Evolutionary conservation across 2,329 filamentous ascomycete species (phyloP), one percentile per base, ranked within the genome.

Genomic region (Botrytis tulipae): DNA sequence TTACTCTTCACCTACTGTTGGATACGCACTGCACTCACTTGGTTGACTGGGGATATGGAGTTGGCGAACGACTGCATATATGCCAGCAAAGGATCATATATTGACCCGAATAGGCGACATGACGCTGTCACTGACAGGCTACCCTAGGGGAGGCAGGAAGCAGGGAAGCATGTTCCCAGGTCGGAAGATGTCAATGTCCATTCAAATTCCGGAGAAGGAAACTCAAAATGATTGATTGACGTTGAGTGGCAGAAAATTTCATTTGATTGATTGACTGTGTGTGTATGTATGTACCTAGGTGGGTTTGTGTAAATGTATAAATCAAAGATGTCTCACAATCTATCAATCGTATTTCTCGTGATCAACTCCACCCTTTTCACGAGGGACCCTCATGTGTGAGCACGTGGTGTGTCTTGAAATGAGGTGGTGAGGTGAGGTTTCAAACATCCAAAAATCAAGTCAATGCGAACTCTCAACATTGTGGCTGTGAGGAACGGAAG

Each of bases 101-200:
- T 68, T 68, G 29, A 68, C 65, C 65, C 65, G 65, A 68, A 57
- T 18, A 57, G 25, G 35, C 35, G 66, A 68, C 35, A 42, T 32
- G 25, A 16, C 14, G 25, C n/a, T 40, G 25, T 22, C 35, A 40
- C 35, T 8, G 48, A 51, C 48, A 42, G 16, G 46, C 42, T 57
- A 42, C 46, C 35, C 35, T 44, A 9, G 35, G 20, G n/a, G 51
- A 18, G 6, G 51, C 51, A 57, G 51, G 16, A n/a, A 16, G 22
- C 32, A 51, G 7, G 35, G 46, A 7, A 29, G 65, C 25, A 57
- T 29, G 37, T 22, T 42, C 4, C 22, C 60, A 40, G 16, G 25
- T n/a, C 48, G 48, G 25, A 68, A 42, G 18, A 57, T 22, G 22
- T 16, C n/a, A 57, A 29, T 29, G 51, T n/a, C 48, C 48, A 54